Evolutionary conservation across 495 filamentous ascomycete species (phyloP).

Genomic region (Parathielavia hyrcaniae): DNA sequence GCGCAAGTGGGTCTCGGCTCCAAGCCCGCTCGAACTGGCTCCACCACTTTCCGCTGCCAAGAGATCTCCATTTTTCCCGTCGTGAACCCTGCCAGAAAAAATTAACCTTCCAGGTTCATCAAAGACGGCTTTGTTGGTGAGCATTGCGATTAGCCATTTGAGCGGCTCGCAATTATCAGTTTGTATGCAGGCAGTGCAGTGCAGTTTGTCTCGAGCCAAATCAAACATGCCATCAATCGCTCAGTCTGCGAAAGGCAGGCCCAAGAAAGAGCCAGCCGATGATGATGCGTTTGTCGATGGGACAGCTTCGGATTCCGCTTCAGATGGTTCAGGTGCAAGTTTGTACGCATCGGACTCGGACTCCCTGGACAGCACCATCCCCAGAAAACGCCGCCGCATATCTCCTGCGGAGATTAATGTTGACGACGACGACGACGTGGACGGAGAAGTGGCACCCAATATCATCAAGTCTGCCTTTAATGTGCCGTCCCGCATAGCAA

Average conservation of each 20-base stretch:
- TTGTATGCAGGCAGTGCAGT: not conserved
- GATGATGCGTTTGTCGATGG: not conserved
- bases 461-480: slow-evolving; percentile 31
- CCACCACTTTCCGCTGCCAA: slow-evolving; percentile 6
- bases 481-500: slow-evolving; percentile 43
- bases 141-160: not conserved
- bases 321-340: not conserved
- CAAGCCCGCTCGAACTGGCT: not conserved
- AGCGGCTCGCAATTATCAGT: not conserved
- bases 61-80: not conserved
- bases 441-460: not conserved
- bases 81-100: slow-evolving; percentile 12
- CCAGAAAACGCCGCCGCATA: slow-evolving; percentile 46
- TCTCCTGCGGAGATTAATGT: slow-evolving; percentile 25
- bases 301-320: slow-evolving; percentile 8
- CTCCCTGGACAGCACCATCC: slow-evolving; percentile 40
- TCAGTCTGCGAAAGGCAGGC: slow-evolving; percentile 11
- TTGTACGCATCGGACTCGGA: slow-evolving; percentile 30
- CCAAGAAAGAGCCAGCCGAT: slow-evolving; percentile 4
- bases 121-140: not conserved
- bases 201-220: not conserved
- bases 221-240: slow-evolving; percentile 24
- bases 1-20: not conserved
- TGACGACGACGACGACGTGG: not conserved
- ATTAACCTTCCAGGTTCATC: slow-evolving; percentile 10